phyloP scores from a whole-genome alignment of 768 basidiomycete species.

The Jaapia argillacea region DNA sequence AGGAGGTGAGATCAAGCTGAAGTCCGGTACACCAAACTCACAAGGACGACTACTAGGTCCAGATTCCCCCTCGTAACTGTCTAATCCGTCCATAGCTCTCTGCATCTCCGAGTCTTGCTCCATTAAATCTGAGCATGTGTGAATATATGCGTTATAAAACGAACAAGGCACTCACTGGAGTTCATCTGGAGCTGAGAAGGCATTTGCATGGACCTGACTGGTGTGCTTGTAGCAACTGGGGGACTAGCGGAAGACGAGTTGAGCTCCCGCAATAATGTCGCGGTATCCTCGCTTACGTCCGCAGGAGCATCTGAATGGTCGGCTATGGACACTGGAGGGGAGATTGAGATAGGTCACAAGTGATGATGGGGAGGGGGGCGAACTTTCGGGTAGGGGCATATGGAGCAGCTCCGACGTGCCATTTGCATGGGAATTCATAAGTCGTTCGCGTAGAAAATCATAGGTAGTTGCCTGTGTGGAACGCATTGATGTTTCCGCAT shows the following conservation, averaged over 20 bases:
- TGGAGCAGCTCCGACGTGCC: too few relatives aligned
- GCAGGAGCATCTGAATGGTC: conserved; percentile 11
- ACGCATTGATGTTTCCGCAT: conserved; percentile 26
- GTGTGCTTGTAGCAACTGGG: conserved; percentile 43
- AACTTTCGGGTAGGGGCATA: too few relatives aligned
- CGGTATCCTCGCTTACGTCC: conserved; percentile 27
- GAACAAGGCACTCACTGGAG: conserved; percentile 35
- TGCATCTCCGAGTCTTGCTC: conserved; percentile 71
- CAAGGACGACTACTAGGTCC: conserved; percentile 3
- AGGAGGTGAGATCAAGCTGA: too few relatives aligned
- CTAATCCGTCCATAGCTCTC: conserved; percentile 43
- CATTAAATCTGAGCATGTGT: conserved; percentile 40
- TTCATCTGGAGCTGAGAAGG: conserved; percentile 39
- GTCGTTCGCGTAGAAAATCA: conserved; percentile 36
- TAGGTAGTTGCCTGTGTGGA: conserved; percentile 36
- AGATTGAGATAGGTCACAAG: too few relatives aligned
- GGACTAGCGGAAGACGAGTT: conserved; percentile 26
- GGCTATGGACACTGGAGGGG: conserved; percentile 17
- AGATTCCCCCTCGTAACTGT: conserved; percentile 37
- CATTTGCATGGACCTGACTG: conserved; percentile 40
- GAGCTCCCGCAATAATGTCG: conserved; percentile 27
- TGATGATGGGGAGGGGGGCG: too few relatives aligned
- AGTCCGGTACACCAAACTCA: too few relatives aligned
- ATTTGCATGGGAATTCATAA: conserved; percentile 26
- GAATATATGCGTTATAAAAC: conserved; percentile 1